Conservation (phyloP, 352 stramenopile genomes). For the Phytopythium chamaehyphon region DNA sequence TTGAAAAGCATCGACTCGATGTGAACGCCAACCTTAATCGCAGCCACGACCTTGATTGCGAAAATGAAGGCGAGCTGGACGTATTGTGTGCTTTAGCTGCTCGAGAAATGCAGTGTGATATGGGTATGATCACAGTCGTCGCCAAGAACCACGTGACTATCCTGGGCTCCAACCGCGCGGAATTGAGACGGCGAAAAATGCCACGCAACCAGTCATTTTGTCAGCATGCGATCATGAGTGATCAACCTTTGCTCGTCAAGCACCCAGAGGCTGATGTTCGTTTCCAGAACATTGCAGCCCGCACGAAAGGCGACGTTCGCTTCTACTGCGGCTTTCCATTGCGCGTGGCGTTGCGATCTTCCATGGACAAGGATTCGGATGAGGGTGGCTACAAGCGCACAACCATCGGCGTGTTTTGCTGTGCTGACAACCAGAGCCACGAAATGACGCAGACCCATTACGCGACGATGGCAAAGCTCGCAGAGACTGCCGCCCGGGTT, state of each 20-base stretch:
- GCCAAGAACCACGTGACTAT: constrained; percentile 38
- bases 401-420: constrained; percentile 58
- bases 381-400: constrained; percentile 6
- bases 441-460: constrained; percentile 57
- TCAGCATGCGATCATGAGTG: constrained; percentile 52
- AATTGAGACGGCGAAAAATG: constrained; percentile 20
- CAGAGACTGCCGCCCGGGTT: constrained; percentile 42
- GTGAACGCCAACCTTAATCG: constrained; percentile 38
- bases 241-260: constrained; percentile 51
- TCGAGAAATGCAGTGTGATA: constrained; percentile 45
- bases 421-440: constrained; percentile 36
- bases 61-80: constrained; percentile 46
- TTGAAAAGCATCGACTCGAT: constrained; percentile 15
- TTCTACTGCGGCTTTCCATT: constrained; percentile 79
- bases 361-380: background rate
- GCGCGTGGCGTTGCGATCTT: constrained; percentile 7
- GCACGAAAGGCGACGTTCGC: constrained; percentile 30
- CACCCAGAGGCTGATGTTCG: constrained; percentile 61
- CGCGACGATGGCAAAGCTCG: constrained; percentile 38
- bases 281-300: constrained; percentile 41
- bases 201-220: constrained; percentile 59
- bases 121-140: constrained; percentile 57
- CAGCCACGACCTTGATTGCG: constrained; percentile 20
- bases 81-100: constrained; percentile 55
- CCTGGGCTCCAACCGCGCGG: constrained; percentile 26